Evolutionary conservation across 169 alveolate genomes (phyloP).

Genomic region (Plasmodium vivax): DNA sequence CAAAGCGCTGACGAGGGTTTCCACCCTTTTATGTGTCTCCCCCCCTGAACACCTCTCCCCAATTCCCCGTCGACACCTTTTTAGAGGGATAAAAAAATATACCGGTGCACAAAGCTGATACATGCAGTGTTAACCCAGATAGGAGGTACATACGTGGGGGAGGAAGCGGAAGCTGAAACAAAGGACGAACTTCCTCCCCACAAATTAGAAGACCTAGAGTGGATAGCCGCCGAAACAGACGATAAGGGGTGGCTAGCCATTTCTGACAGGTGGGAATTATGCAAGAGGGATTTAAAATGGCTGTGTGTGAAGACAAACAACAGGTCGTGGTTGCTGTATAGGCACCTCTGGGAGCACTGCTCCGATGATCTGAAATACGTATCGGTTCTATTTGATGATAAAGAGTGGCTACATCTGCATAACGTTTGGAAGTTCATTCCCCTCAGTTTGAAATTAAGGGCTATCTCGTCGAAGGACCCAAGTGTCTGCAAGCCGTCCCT

Average conservation of each 20-base stretch:
- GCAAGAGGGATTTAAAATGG: constrained; percentile 66
- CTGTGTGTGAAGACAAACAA: constrained; percentile 60
- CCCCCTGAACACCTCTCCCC: not conserved
- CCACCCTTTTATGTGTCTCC: not conserved
- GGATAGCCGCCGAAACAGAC: constrained; percentile 66
- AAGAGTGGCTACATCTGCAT: constrained; percentile 59
- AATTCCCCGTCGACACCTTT: not conserved
- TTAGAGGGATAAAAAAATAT: constrained; percentile 71
- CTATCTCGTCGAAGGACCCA: constrained; percentile 35
- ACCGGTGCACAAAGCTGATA: constrained; percentile 46
- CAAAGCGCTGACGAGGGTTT: not conserved
- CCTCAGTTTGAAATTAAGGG: constrained; percentile 59
- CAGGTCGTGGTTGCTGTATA: constrained; percentile 63
- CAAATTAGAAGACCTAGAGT: constrained; percentile 67
- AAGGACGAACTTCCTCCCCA: constrained; percentile 10
- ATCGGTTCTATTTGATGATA: constrained; percentile 61
- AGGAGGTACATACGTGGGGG: not conserved
- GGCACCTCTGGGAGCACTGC: constrained; percentile 68
- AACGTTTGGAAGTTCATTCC: constrained; percentile 52
- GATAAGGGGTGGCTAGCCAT: constrained; percentile 74
- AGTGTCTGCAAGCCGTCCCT: constrained; percentile 55
- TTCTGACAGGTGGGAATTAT: constrained; percentile 69
- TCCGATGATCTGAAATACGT: constrained; percentile 60
- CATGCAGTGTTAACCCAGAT: constrained; percentile 41
- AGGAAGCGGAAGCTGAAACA: not conserved